A percentile compares a stretch with the other conserved stretches of the same genome.
Conservation (phyloP, 345 rosid species). For the Salix exigua region DNA sequence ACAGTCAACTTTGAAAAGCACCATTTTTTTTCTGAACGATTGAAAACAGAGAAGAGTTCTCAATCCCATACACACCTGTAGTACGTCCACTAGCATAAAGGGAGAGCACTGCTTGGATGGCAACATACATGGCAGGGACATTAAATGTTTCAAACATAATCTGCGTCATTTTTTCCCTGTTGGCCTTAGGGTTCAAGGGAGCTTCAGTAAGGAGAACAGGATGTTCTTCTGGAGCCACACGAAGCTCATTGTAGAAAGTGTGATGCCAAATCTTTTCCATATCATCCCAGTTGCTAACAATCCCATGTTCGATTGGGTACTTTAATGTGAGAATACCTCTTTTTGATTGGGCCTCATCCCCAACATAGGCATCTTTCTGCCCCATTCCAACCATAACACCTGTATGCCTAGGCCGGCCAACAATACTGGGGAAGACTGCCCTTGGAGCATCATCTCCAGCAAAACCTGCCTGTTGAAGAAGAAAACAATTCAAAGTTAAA, state of each 20-base stretch:
- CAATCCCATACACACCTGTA: constrained; percentile 38
- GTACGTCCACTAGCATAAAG: constrained; percentile 67
- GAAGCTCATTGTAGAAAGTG: constrained; percentile 39
- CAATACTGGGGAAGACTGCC: constrained; percentile 37
- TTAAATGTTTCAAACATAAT: neutral
- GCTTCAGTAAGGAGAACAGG: neutral
- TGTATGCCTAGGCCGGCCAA: constrained; percentile 63
- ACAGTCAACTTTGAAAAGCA: neutral
- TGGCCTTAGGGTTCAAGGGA: neutral
- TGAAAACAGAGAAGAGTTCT: constrained; percentile 14
- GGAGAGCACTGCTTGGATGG: constrained; percentile 33
- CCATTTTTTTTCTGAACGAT: neutral
- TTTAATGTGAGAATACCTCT: constrained; percentile 63
- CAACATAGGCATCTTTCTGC: constrained; percentile 62
- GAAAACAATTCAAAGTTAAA: constrained; percentile 4
- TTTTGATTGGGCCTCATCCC: constrained; percentile 65
- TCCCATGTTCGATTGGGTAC: constrained; percentile 62
- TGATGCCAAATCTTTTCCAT: constrained; percentile 73
- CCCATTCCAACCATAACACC: constrained; percentile 75
- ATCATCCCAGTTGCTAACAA: constrained; percentile 70
- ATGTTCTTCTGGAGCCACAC: neutral
- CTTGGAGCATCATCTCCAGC: neutral
- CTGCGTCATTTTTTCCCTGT: neutral
- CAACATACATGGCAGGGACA: neutral
- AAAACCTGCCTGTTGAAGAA: neutral